Percentiles rank a stretch among this genome's conserved stretches.
Evolutionary conservation across 2,329 filamentous ascomycete genomes (phyloP).

Genomic region (Aspergillus glaucus): DNA sequence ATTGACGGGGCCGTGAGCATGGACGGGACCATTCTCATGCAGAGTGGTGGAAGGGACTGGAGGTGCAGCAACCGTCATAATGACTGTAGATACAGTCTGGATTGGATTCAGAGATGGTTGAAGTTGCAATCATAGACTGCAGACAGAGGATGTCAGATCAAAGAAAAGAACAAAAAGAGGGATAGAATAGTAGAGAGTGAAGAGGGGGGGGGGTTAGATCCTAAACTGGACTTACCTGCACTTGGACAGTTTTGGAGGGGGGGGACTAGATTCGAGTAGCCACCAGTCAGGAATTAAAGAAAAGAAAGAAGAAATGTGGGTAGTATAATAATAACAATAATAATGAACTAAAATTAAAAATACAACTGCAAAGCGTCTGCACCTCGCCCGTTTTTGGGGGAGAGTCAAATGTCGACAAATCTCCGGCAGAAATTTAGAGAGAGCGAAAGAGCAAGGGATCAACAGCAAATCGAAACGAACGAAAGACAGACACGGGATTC

Average conservation of each 20-base stretch:
- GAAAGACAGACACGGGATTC: neutral
- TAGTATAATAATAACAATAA: slow-evolving; percentile 6
- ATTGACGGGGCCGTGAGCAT: slow-evolving; percentile 17
- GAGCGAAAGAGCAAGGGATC: neutral
- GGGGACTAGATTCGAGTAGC: neutral
- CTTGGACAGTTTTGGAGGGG: neutral
- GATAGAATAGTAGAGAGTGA: slow-evolving; percentile 2
- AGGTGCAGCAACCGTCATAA: slow-evolving; percentile 32
- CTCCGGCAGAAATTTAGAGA: neutral
- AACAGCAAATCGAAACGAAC: neutral
- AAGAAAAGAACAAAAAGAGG: neutral
- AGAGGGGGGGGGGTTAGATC: slow-evolving; percentile 1
- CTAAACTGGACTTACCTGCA: neutral
- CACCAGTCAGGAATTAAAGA: neutral
- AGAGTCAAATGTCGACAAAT: neutral
- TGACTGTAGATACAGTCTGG: slow-evolving; percentile 3
- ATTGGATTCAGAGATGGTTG: no score
- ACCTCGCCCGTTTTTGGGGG: slow-evolving; percentile 16
- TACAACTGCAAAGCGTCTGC: slow-evolving; percentile 14
- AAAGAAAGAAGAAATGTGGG: slow-evolving; percentile 6
- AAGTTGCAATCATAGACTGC: slow-evolving; percentile 2
- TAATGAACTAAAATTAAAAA: slow-evolving; percentile 9
- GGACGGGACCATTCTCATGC: slow-evolving; percentile 23
- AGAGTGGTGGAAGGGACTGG: slow-evolving; percentile 25
- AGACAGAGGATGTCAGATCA: neutral